Percentiles rank a stretch among this genome's conserved stretches.
Evolutionary conservation across 345 rosid species (phyloP).

Genomic region (Rhizophora mangle): DNA sequence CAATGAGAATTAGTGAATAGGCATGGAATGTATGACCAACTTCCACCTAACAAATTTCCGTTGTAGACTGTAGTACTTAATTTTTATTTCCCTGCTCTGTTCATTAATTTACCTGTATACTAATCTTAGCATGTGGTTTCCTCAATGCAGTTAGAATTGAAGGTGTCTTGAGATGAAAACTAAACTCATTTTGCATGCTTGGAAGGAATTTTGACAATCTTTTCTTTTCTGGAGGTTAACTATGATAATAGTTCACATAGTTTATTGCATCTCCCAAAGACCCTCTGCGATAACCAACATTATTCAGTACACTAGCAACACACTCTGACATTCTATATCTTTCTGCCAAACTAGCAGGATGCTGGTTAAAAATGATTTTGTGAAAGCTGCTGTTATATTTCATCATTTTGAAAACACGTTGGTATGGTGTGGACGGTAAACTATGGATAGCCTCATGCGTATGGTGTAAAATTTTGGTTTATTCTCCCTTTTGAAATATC

Average conservation of each 20-base stretch:
- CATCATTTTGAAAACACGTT: too few relatives aligned
- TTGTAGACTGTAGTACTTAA: too few relatives aligned
- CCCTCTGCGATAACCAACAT: not conserved
- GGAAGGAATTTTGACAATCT: not conserved
- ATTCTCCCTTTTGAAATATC: not conserved
- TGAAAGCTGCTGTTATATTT: not conserved
- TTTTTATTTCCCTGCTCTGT: not conserved
- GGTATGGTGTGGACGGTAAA: not conserved
- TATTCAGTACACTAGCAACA: not conserved
- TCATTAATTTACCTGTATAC: too few relatives aligned
- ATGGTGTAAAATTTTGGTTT: not conserved
- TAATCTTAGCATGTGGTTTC: not conserved
- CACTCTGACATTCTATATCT: not conserved
- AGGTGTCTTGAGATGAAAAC: not conserved
- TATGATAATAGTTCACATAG: not conserved
- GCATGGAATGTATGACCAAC: not conserved
- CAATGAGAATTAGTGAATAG: not conserved
- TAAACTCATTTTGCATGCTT: not conserved
- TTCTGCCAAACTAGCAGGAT: not conserved
- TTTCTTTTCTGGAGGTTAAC: not conserved
- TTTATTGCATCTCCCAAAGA: not conserved
- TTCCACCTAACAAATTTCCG: too few relatives aligned
- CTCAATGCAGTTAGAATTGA: not conserved
- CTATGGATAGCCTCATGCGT: not conserved
- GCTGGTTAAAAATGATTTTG: not conserved